Base-by-base conservation (phyloP, 352 stramenopile species). In the Pythium brachiatum region DNA sequence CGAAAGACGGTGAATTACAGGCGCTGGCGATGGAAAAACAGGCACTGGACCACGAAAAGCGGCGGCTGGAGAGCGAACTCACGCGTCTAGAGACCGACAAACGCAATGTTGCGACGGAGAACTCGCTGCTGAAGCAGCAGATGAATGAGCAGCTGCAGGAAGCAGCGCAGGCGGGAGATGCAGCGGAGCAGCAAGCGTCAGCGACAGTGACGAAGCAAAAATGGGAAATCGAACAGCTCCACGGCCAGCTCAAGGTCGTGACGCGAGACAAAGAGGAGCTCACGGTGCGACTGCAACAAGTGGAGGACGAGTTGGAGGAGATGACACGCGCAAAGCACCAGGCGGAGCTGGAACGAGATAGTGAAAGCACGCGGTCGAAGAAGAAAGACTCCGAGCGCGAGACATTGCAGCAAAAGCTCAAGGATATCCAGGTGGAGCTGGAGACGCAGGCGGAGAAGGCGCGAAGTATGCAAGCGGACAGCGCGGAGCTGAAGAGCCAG, bases 201-300 rank as follows among this genome's bases (percentile, higher is more conserved):
- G 48, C 62, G 31, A 62, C 64, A 6, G 26, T 73, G 3, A 66
- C 60, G 5, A 74, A 78, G 41, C 74, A 75, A 27, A 81, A 78
- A 29, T 70, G 75, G 61, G 80, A 89, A 55, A 69, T 78, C 7
- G 78, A 86, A 47, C 73, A 84, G 41, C 65, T 86, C 2, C 69
- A 75, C 26, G 68, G 61, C 12, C 73, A 57, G 26, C 59, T 78
- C 12, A 75, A 74, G 36, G 57, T 70, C 12, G 47, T 68, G 20
- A 70, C 74, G 38, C 59, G 58, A 31, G 78, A 86, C 23, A 88
- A 83, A 60, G 53, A 68, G 1, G 62, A 78, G 12, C 48, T 85
- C 7, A 53, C 56, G 8, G 25, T 53, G n/a, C 69, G 75, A 15
- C 48, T 76, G 23, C 55, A 60, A 21, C 25, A 68, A 8, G 31